Percentiles rank a stretch among this genome's conserved stretches.
Conservation (phyloP, 805 yeast species). For the Pichia manshurica region DNA sequence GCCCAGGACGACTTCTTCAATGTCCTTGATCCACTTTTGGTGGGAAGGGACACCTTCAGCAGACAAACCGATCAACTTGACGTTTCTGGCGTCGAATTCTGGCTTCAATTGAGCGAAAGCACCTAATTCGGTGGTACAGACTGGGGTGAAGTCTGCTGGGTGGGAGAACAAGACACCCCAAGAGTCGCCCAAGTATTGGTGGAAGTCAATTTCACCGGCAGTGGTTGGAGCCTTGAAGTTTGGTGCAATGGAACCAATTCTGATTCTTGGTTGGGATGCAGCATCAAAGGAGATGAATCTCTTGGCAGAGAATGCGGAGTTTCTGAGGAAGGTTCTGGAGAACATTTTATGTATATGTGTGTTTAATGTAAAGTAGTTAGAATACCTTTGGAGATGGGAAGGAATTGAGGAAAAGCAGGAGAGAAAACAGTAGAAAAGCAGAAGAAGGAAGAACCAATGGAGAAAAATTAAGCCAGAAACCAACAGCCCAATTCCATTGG, state of each 20-base stretch:
- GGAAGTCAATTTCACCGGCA: constrained; percentile 78
- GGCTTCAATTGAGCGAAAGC: constrained; percentile 87
- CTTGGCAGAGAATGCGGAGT: constrained; percentile 25
- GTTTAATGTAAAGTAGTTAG: background rate
- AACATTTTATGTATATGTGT: constrained; percentile 12
- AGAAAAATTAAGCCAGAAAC: too few species aligned
- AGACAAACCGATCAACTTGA: constrained; percentile 84
- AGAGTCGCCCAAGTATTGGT: constrained; percentile 75
- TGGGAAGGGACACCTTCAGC: constrained; percentile 80
- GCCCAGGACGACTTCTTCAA: constrained; percentile 68
- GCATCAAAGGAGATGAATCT: constrained; percentile 39
- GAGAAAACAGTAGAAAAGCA: background rate
- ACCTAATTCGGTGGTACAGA: constrained; percentile 93
- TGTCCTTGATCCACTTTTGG: constrained; percentile 83
- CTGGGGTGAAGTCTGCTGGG: constrained; percentile 96
- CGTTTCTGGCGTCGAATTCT: constrained; percentile 79
- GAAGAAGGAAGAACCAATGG: background rate
- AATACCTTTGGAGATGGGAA: background rate
- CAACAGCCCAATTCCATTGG: too few species aligned
- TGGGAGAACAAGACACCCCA: constrained; percentile 91
- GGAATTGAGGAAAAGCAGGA: background rate
- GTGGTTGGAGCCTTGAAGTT: constrained; percentile 82
- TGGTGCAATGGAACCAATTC: constrained; percentile 85
- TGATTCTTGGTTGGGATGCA: constrained; percentile 54
- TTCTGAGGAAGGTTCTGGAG: constrained; percentile 18